A percentile compares a stretch with the other conserved stretches of the same genome.
Evolutionary conservation across 2,329 filamentous ascomycete genomes (phyloP).

Genomic region (Cephalotrichum gorgonifer): DNA sequence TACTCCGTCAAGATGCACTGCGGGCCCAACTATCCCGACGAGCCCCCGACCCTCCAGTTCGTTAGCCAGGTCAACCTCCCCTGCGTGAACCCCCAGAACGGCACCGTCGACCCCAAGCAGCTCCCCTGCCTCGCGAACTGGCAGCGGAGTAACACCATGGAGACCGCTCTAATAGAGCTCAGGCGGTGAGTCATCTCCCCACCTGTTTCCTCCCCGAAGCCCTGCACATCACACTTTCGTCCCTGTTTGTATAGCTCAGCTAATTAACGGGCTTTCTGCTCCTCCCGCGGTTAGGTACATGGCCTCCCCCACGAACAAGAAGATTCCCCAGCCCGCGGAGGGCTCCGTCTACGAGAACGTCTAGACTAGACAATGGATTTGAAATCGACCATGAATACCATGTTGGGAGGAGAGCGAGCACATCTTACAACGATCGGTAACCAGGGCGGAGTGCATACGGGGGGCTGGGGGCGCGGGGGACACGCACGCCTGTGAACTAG

Average conservation of each 20-base stretch:
- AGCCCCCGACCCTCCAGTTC: constrained; percentile 83
- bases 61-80: constrained; percentile 94
- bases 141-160: constrained; percentile 91
- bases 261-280: too few relatives aligned
- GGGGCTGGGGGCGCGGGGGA: too few relatives aligned
- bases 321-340: constrained; percentile 87
- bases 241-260: too few relatives aligned
- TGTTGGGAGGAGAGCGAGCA: neutral
- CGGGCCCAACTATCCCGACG: constrained; percentile 78
- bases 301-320: constrained; percentile 86
- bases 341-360: constrained; percentile 43
- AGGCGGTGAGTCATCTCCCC: constrained; percentile 60
- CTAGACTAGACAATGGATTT: neutral
- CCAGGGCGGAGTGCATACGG: too few relatives aligned
- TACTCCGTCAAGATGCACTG: constrained; percentile 98
- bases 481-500: too few relatives aligned
- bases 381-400: neutral
- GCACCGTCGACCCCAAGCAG: constrained; percentile 74
- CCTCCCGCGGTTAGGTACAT: constrained; percentile 66
- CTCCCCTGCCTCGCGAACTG: constrained; percentile 80
- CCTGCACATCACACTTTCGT: neutral
- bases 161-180: constrained; percentile 81
- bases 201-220: neutral
- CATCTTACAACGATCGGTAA: too few relatives aligned
- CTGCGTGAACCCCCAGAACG: constrained; percentile 72